phyloP scores from a whole-genome alignment of 2,329 filamentous ascomycete genomes.

The Sporothrix dimorphospora region DNA sequence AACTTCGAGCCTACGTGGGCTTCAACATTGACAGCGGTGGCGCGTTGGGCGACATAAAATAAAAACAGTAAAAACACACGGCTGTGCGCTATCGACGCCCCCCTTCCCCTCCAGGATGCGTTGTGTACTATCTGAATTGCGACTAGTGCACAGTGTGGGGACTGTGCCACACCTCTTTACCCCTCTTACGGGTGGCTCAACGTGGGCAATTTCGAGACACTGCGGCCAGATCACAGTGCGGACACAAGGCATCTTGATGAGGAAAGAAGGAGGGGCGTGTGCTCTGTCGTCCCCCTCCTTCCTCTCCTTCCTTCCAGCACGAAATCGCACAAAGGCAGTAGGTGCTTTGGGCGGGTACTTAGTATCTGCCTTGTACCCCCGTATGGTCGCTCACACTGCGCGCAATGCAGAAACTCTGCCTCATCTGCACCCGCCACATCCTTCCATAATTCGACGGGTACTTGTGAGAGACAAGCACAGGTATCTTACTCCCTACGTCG shows the following conservation, averaged over 20 bases:
- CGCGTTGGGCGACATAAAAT: slow-evolving; percentile 9
- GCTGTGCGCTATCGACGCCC: slow-evolving; percentile 16
- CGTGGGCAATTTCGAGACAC: neutral
- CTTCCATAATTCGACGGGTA: neutral
- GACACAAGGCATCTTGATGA: neutral
- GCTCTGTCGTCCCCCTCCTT: neutral
- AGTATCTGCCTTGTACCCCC: slow-evolving; percentile 18
- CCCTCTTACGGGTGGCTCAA: neutral
- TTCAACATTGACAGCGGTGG: neutral
- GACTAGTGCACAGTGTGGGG: neutral
- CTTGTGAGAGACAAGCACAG: neutral
- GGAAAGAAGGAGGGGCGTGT: slow-evolving; percentile 20
- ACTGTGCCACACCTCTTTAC: neutral
- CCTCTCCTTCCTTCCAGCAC: neutral
- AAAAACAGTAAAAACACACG: neutral
- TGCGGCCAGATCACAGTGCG: slow-evolving; percentile 20
- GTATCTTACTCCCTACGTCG: no score
- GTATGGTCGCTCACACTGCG: neutral
- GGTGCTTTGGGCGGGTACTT: neutral
- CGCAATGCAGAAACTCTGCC: neutral
- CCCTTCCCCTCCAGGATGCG: neutral
- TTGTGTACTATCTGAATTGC: slow-evolving; percentile 6
- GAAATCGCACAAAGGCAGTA: neutral
- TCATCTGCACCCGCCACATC: neutral
- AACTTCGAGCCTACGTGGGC: neutral